Evolutionary conservation across 257 asterid genomes (phyloP).

Genomic region (Avicennia marina): DNA sequence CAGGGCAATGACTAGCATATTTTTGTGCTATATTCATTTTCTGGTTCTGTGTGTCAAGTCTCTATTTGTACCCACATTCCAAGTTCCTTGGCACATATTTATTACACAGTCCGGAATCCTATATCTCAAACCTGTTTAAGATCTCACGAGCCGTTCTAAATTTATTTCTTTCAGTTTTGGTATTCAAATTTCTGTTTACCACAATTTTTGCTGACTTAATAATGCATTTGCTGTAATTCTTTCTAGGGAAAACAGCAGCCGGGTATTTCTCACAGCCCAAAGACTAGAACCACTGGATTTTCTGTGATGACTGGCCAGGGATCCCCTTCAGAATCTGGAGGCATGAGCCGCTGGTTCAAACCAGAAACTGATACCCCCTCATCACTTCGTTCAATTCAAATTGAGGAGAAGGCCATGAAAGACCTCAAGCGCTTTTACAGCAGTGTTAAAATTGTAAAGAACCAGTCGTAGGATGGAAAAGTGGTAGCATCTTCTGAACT

Average conservation of each 20-base stretch:
- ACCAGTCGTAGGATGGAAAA: constrained; percentile 42
- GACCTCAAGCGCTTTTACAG: constrained; percentile 87
- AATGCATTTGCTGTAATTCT: not conserved
- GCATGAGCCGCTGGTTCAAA: constrained; percentile 87
- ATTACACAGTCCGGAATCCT: not conserved
- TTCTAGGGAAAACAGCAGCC: constrained; percentile 57
- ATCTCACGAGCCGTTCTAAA: not conserved
- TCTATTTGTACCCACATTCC: too few species aligned
- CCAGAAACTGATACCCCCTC: constrained; percentile 74
- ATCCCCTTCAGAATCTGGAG: constrained; percentile 63
- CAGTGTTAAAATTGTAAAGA: constrained; percentile 72
- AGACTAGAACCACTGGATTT: constrained; percentile 65
- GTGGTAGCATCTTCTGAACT: not conserved
- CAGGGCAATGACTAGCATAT: not conserved
- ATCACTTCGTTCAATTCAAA: constrained; percentile 78
- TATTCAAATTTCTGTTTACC: not conserved
- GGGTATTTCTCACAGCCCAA: constrained; percentile 63
- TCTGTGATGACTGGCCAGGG: constrained; percentile 65
- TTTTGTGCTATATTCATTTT: not conserved
- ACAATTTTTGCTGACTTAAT: not conserved
- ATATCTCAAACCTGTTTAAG: not conserved
- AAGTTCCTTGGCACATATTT: not conserved
- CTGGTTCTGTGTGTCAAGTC: not conserved
- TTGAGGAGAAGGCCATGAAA: constrained; percentile 90
- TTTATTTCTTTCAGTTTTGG: not conserved